These are phyloP conservation scores for Phytopythium litorale DNA, from an alignment of 352 stramenopile species.

Conservation along the genomic window DNA sequence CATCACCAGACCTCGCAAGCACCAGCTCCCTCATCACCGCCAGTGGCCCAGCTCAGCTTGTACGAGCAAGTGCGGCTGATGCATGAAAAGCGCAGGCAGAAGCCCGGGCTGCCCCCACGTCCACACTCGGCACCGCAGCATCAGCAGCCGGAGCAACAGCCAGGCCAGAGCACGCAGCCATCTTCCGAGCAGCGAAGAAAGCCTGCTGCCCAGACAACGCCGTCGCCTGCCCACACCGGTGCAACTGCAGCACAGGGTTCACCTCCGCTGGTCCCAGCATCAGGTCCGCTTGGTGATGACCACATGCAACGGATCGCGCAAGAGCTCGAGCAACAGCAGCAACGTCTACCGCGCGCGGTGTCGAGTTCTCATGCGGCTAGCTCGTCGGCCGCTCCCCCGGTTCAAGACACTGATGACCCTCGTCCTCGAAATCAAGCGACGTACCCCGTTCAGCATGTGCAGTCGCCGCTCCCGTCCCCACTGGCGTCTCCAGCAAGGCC, in stretches of 20 bases:
- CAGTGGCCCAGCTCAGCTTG: constrained; percentile 28
- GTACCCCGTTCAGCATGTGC: neutral
- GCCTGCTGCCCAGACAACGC: neutral
- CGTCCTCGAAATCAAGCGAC: neutral
- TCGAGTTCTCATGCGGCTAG: neutral
- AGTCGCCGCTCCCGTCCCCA: neutral
- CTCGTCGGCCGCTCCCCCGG: neutral
- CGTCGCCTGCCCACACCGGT: neutral
- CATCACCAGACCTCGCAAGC: neutral
- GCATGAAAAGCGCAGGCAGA: constrained; percentile 28
- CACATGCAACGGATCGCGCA: neutral
- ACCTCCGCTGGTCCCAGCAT: too few relatives aligned
- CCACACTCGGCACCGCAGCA: constrained; percentile 1
- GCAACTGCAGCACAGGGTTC: neutral
- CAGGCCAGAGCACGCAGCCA: neutral
- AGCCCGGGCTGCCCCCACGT: constrained; percentile 8
- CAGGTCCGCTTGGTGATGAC: neutral
- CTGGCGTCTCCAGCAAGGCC: neutral
- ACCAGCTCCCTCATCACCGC: neutral
- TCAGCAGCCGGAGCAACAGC: constrained; percentile 2
- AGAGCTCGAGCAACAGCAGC: neutral
- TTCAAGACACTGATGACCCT: neutral
- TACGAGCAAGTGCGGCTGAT: constrained; percentile 44
- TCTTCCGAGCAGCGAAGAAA: neutral
- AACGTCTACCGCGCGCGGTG: neutral